Evolutionary conservation across 805 yeast species (phyloP), one percentile per base, ranked within the genome.

Genomic region (Hanseniaspora taiwanica): DNA sequence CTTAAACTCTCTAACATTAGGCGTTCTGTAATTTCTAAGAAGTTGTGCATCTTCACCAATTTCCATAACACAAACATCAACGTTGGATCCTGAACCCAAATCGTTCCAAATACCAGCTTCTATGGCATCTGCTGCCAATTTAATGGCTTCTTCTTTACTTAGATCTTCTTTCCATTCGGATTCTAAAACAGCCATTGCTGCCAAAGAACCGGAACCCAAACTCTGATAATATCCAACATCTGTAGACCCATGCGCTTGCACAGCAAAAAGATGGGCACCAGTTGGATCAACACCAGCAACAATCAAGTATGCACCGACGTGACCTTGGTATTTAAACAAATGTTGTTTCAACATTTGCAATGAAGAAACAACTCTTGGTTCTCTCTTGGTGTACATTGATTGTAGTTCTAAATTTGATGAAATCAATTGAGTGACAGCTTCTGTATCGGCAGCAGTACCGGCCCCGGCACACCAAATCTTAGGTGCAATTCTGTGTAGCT

Each of bases 391-490:
- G 52, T 81, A 77, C 63, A 86, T 67, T 7, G 93, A 69, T 61
- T 89, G 98, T 46, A 91, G 68, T 63, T 91, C 98, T 48, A 91
- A 66, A 59, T 89, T 87, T 29, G 95, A 83, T 27, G 85, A 76
- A 50, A 86, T 86, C 55, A 91, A 69, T 60, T 86, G 95, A 4
- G 98, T 91, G 31, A 91, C 97, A 77, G 86, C 85, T 60, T 91
- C 97, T 10, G 96, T 91, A 59, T 91, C 98, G 6, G 98, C 97
- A 23, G 98, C 98, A n/a, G 98, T 91, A 61, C 98, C 98, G 3
- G 98, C 98, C 54, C 98, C 98, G 39, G 98, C 98, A 76, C 98
- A 89, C 96, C 96, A 89, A 58, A 87, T 86, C 55, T 72, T 74
- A 8, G 96, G 95, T 6, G 95, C 73, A 48, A 87, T 70, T 50